Conservation (phyloP, 2,329 filamentous ascomycete genomes). For the Neodidymelliopsis sp. region DNA sequence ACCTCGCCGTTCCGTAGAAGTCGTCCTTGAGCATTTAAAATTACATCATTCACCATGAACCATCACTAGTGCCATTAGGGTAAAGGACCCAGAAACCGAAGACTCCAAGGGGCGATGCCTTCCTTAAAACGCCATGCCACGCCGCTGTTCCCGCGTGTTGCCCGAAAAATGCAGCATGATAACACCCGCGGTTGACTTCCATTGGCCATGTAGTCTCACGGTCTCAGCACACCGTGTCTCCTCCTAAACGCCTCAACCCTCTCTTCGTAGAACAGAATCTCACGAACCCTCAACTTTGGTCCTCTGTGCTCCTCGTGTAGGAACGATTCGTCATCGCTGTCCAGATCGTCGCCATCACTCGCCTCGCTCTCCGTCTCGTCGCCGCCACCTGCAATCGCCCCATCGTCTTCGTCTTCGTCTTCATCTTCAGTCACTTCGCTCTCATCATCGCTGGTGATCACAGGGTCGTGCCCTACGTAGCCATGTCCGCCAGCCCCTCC, state of each 20-base stretch:
- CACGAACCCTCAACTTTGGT: conserved; percentile 68
- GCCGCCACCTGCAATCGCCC: conserved; percentile 55
- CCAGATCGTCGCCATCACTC: conserved; percentile 48
- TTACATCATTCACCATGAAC: conserved; percentile 7
- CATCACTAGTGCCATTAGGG: conserved; percentile 9
- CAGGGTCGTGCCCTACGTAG: conserved; percentile 39
- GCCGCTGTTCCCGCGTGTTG: conserved; percentile 1
- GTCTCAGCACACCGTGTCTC: conserved; percentile 60
- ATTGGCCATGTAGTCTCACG: conserved; percentile 16
- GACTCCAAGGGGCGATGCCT: conserved; percentile 2
- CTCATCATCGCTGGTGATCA: conserved; percentile 48
- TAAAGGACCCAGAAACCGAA: conserved; percentile 1
- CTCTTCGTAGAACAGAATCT: conserved; percentile 86
- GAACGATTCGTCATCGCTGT: conserved; percentile 61
- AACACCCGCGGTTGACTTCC: not conserved
- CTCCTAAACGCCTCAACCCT: conserved; percentile 79
- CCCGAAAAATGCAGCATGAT: conserved; percentile 7
- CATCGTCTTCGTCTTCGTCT: conserved; percentile 60
- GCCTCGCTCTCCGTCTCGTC: conserved; percentile 45
- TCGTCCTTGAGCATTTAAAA: not conserved
- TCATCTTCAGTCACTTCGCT: conserved; percentile 53
- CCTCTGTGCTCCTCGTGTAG: conserved; percentile 55
- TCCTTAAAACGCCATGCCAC: conserved; percentile 4
- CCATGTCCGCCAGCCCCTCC: conserved; percentile 25
- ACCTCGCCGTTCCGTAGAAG: not conserved